phyloP scores from a whole-genome alignment of 805 yeast species.

The Pichia pseudocactophila region DNA sequence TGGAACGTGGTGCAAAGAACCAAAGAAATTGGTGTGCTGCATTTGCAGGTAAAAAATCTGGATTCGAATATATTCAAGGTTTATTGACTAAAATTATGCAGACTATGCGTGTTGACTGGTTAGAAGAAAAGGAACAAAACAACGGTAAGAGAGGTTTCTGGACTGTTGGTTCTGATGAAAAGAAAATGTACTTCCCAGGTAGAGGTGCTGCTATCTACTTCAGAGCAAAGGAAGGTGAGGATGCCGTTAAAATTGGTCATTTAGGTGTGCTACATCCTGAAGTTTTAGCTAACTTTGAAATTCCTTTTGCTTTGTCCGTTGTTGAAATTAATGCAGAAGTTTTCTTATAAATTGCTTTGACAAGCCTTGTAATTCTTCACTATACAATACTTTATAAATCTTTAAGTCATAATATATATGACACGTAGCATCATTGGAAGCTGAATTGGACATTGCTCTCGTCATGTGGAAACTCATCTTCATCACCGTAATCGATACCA shows the following conservation, averaged over 20 bases:
- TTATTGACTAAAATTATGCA: slow-evolving; percentile 91
- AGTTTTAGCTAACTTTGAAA: slow-evolving; percentile 76
- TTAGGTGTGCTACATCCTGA: slow-evolving; percentile 95
- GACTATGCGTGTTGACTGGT: slow-evolving; percentile 85
- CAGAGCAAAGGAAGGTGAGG: slow-evolving; percentile 53
- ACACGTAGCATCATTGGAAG: slow-evolving; percentile 22
- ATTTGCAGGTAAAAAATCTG: slow-evolving; percentile 89
- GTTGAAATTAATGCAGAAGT: slow-evolving; percentile 87
- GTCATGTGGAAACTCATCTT: slow-evolving; percentile 27
- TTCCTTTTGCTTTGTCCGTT: slow-evolving; percentile 86
- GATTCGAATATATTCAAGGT: slow-evolving; percentile 93
- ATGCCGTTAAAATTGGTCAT: slow-evolving; percentile 58
- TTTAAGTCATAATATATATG: too few species aligned
- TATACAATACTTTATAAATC: background rate
- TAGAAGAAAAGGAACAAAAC: slow-evolving; percentile 42
- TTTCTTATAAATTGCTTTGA: slow-evolving; percentile 49
- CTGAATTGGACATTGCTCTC: slow-evolving; percentile 24
- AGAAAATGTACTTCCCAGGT: slow-evolving; percentile 87
- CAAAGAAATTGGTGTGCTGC: slow-evolving; percentile 94
- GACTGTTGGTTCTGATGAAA: slow-evolving; percentile 62
- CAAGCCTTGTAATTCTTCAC: too few species aligned
- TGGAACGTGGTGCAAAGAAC: slow-evolving; percentile 83
- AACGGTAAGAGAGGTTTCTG: slow-evolving; percentile 70
- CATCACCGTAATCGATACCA: slow-evolving; percentile 25
- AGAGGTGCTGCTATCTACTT: slow-evolving; percentile 87